Conservation (phyloP, 2,329 filamentous ascomycete genomes). For the Trichoderma hamatum region DNA sequence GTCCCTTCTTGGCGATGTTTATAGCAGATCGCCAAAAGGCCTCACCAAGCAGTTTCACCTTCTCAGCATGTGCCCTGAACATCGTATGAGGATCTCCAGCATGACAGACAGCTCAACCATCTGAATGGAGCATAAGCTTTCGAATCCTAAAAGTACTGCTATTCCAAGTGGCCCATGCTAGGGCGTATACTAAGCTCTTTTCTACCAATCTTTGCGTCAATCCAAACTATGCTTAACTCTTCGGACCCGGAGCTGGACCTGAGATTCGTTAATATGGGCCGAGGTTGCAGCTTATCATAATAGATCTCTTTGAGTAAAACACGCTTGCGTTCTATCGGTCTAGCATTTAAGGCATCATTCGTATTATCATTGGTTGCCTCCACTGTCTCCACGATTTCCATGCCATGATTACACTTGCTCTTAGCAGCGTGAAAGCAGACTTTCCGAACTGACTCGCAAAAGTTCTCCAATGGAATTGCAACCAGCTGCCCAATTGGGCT, state of each 20-base stretch:
- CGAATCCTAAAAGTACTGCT: neutral
- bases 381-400: constrained; percentile 16
- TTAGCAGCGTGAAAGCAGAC: neutral
- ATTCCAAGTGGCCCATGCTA: neutral
- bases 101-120: neutral
- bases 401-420: constrained; percentile 1
- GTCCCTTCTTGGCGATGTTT: constrained; percentile 9
- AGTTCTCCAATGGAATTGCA: neutral
- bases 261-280: neutral
- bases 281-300: neutral
- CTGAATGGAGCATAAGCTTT: constrained; percentile 1
- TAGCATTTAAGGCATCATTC: neutral
- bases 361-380: constrained; percentile 13
- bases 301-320: constrained; percentile 13
- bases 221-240: neutral
- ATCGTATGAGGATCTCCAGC: constrained; percentile 13
- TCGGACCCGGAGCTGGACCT: neutral
- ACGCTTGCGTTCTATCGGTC: neutral
- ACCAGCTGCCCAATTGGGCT: constrained; percentile 15
- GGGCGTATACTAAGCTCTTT: neutral
- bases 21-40: constrained; percentile 23
- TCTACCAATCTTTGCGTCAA: neutral
- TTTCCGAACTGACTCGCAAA: constrained; percentile 20
- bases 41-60: constrained; percentile 8
- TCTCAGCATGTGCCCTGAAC: constrained; percentile 12